Base-by-base conservation (phyloP, 169 alveolate genomes). In the Pseudocohnilembus persalinus region DNA sequence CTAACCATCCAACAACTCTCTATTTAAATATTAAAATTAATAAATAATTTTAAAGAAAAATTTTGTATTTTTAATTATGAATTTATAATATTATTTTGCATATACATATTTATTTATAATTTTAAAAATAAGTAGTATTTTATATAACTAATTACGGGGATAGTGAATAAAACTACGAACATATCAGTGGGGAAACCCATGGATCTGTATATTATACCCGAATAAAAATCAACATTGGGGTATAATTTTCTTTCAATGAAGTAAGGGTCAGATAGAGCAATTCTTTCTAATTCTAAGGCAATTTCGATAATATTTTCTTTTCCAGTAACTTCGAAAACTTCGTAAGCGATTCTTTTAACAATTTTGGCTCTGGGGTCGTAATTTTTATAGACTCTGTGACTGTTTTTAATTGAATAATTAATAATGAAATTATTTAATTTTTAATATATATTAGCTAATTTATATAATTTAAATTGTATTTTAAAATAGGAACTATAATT, bases 101-200 rank as follows among this genome's bases (percentile, higher is more conserved):
- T n/a, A n/a, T n/a, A n/a, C n/a, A n/a, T n/a, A n/a, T n/a, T n/a
- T n/a, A n/a, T n/a, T n/a, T n/a, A n/a, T n/a, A n/a, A n/a, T n/a
- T n/a, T n/a, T n/a, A n/a, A n/a, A n/a, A n/a, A n/a, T n/a, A n/a
- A n/a, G n/a, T n/a, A n/a, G n/a, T n/a, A n/a, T n/a, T n/a, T n/a
- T n/a, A n/a, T n/a, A n/a, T n/a, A n/a, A n/a, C n/a, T n/a, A n/a
- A 49, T 49, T 49, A 49, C 68, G 20, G 95, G 95, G 65, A 92
- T 85, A 28, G 95, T 88, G 82, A 92, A 92, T n/a, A 92, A 85
- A 1, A 92, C 93, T 29, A 93, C 90, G 92, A 88, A 92, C 91
- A 92, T 87, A 31, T 92, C 95, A 81, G 94, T 89, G n/a, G 97
- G 97, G 92, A 94, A 89, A 35, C 97, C 97, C 87, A 94, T 90